Evolutionary conservation across 2,329 filamentous ascomycete genomes (phyloP).

Genomic region (Cercospora sesami): DNA sequence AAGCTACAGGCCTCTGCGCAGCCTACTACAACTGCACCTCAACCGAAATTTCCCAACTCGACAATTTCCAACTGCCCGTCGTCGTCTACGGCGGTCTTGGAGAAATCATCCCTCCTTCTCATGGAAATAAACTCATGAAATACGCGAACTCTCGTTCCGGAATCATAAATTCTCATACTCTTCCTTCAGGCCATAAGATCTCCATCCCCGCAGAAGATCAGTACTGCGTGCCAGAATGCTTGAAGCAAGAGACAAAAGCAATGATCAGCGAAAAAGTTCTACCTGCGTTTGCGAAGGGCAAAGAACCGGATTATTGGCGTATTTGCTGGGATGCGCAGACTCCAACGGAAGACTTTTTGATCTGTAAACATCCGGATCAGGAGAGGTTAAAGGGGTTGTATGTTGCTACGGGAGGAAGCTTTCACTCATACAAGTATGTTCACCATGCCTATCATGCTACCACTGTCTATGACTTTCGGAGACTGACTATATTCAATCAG

Average conservation of each 20-base stretch:
- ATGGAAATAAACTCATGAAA: constrained; percentile 55
- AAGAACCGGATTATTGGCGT: constrained; percentile 45
- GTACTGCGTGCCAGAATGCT: constrained; percentile 20
- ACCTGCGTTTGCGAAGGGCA: constrained; percentile 38
- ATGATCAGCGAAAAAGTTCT: constrained; percentile 31
- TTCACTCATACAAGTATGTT: constrained; percentile 51
- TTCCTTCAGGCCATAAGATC: constrained; percentile 53
- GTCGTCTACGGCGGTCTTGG: constrained; percentile 52
- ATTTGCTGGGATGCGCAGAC: constrained; percentile 63
- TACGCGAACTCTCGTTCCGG: constrained; percentile 60
- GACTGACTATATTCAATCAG: constrained; percentile 33
- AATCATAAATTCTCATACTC: constrained; percentile 56
- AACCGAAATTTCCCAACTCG: constrained; percentile 52
- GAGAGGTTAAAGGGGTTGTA: constrained; percentile 53
- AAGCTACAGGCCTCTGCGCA: constrained; percentile 60
- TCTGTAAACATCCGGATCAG: constrained; percentile 54
- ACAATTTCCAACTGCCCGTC: constrained; percentile 50
- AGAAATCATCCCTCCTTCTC: constrained; percentile 52
- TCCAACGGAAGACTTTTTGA: constrained; percentile 63
- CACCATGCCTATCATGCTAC: too few species aligned
- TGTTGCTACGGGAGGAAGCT: constrained; percentile 63
- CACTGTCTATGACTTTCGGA: too few species aligned
- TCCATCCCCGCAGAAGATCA: constrained; percentile 47
- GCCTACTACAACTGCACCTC: constrained; percentile 58
- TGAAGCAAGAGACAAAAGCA: constrained; percentile 25